Conservation (phyloP, 305 asterid species). For the Fraxinus ornus region DNA sequence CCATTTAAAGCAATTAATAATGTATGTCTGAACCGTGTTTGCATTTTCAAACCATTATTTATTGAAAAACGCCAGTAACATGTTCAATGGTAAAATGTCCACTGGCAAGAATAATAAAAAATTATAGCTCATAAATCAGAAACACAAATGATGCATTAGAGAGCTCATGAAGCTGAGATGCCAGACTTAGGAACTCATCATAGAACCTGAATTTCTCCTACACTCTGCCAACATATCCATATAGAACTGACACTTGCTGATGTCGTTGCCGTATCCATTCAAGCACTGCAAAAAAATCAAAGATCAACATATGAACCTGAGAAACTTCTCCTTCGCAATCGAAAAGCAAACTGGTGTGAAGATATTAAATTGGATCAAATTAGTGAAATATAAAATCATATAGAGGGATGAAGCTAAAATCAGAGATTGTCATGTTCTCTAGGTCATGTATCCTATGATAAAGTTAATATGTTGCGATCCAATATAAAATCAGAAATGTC, state of each 20-base stretch:
- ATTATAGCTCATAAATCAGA: slow-evolving; percentile 5
- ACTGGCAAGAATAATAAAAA: not conserved
- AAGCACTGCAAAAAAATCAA: slow-evolving; percentile 46
- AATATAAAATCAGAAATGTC: not conserved
- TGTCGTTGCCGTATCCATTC: slow-evolving; percentile 52
- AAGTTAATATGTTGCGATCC: not conserved
- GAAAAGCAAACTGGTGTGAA: not conserved
- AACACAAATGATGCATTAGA: not conserved
- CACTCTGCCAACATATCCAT: slow-evolving; percentile 89
- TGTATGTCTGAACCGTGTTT: not conserved
- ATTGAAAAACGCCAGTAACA: not conserved
- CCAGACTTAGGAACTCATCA: slow-evolving; percentile 43
- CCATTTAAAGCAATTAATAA: not conserved
- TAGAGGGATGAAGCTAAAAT: not conserved
- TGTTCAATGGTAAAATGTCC: slow-evolving; percentile 5
- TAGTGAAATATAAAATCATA: not conserved
- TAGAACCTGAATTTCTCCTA: slow-evolving; percentile 66
- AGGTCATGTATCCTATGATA: not conserved
- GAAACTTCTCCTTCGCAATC: not conserved
- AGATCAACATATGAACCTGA: not conserved
- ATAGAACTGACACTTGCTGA: slow-evolving; percentile 70
- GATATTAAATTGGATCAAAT: not conserved
- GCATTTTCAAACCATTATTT: not conserved
- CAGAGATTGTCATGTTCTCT: not conserved
- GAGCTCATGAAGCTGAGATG: not conserved